A percentile compares a stretch with the other conserved stretches of the same genome.
These are phyloP conservation scores for Euphorbia lathyris DNA, from an alignment of 345 rosid genomes.

Conservation along the genomic window DNA sequence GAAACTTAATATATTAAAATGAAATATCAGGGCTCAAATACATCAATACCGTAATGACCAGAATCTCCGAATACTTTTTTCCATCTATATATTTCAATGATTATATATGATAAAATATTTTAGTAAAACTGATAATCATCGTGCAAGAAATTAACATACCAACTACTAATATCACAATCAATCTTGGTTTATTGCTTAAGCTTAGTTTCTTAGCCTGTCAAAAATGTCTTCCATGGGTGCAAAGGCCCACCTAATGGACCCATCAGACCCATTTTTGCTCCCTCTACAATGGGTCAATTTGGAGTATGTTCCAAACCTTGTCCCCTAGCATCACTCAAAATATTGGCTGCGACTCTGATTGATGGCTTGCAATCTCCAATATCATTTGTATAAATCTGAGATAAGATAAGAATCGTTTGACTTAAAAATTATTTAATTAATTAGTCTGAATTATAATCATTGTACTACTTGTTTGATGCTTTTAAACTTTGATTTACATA, in stretches of 20 bases:
- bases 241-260: conserved; percentile 10
- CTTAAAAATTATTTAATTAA: neutral
- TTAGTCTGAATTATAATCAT: neutral
- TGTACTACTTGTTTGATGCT: conserved; percentile 1
- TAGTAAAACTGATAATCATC: too few relatives aligned
- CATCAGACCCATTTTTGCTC: conserved; percentile 5
- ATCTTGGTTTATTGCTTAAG: neutral
- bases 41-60: too few relatives aligned
- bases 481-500: conserved; percentile 5
- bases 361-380: conserved; percentile 9
- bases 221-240: conserved; percentile 3
- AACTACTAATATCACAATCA: too few relatives aligned
- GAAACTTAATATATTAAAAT: too few relatives aligned
- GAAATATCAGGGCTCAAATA: too few relatives aligned
- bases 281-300: neutral
- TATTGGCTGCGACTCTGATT: neutral
- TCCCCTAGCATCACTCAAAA: conserved; percentile 8
- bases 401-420: conserved; percentile 8
- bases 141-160: too few relatives aligned
- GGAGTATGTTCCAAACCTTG: conserved; percentile 3
- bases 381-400: neutral
- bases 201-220: conserved; percentile 11
- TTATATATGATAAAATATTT: too few relatives aligned
- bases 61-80: too few relatives aligned
- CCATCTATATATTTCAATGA: too few relatives aligned